Conservation (phyloP, 108 stramenopile species). For the Cyclotella kingstonii region DNA sequence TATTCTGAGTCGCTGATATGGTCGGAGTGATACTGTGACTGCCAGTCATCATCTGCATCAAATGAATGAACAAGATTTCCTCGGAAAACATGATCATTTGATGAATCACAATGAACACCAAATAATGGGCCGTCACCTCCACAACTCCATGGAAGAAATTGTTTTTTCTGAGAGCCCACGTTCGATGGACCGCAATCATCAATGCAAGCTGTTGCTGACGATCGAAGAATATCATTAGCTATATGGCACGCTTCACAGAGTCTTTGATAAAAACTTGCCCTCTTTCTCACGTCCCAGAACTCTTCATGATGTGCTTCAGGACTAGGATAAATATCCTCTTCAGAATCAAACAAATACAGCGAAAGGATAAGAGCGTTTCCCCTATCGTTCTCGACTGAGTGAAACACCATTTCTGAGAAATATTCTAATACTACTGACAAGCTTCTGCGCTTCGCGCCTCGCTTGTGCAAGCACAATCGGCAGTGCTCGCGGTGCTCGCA, state of each 20-base stretch:
- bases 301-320: background rate
- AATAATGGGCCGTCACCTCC: slow-evolving; percentile 80
- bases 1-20: background rate
- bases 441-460: too few species aligned
- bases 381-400: background rate
- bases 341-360: slow-evolving; percentile 26
- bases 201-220: background rate
- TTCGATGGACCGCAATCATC: background rate
- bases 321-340: slow-evolving; percentile 16
- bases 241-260: background rate
- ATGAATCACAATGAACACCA: slow-evolving; percentile 49
- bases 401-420: too few species aligned
- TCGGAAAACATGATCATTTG: slow-evolving; percentile 7
- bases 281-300: background rate
- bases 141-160: slow-evolving; percentile 47
- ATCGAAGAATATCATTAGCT: background rate
- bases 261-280: slow-evolving; percentile 15
- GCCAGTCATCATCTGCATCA: slow-evolving; percentile 37
- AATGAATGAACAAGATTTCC: slow-evolving; percentile 6
- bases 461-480: too few species aligned
- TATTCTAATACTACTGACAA: too few species aligned
- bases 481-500: too few species aligned
- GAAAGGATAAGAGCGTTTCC: slow-evolving; percentile 34
- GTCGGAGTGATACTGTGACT: slow-evolving; percentile 8
- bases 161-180: background rate